Conservation (phyloP, 148 eudicot species). For the Oxyria digyna region DNA sequence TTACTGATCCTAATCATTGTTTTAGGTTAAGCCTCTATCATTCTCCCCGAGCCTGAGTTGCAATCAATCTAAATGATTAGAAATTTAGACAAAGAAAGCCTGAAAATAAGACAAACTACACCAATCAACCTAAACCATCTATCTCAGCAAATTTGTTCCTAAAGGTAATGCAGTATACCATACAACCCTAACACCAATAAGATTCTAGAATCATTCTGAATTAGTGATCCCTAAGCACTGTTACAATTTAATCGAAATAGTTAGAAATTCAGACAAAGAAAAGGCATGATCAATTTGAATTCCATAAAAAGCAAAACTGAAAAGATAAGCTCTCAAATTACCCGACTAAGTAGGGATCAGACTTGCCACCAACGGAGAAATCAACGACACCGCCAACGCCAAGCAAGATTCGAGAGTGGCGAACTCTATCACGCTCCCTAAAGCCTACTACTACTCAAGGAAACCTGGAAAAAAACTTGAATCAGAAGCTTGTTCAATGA, state of each 20-base stretch:
- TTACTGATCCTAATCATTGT: not conserved
- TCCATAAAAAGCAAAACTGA: not conserved
- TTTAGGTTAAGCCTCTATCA: not conserved
- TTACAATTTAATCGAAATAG: not conserved
- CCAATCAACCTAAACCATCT: not conserved
- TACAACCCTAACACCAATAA: not conserved
- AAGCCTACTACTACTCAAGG: too few relatives aligned
- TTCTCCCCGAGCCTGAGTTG: too few relatives aligned
- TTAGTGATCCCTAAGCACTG: not conserved
- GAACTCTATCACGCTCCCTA: slow-evolving; percentile 44
- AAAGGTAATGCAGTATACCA: not conserved
- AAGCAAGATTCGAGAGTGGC: slow-evolving; percentile 60
- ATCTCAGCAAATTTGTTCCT: not conserved
- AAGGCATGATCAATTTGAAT: not conserved
- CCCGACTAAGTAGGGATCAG: slow-evolving; percentile 78
- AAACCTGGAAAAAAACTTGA: too few relatives aligned
- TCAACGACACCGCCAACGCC: slow-evolving; percentile 62
- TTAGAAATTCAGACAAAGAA: not conserved
- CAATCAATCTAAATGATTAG: too few relatives aligned
- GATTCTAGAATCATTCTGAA: not conserved
- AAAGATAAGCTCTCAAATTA: slow-evolving; percentile 14
- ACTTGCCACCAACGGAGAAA: slow-evolving; percentile 53
- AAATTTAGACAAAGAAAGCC: too few relatives aligned
- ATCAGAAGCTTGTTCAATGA: too few relatives aligned
- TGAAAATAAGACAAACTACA: too few relatives aligned